phyloP scores from a whole-genome alignment of 176 grass and related monocot species.

The Thalia dealbata region DNA sequence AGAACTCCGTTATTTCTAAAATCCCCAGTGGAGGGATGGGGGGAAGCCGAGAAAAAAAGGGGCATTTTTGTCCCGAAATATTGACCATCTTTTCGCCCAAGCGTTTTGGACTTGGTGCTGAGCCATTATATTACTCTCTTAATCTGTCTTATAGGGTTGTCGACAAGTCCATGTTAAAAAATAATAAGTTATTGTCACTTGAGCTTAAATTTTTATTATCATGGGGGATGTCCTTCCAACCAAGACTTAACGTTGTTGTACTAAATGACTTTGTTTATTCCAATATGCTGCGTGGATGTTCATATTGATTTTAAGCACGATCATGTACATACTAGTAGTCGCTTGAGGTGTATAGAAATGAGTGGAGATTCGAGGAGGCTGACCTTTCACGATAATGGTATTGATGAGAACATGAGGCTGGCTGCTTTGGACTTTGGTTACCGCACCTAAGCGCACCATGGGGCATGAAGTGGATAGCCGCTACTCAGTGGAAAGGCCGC shows the following conservation, averaged over 20 bases:
- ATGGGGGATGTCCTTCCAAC: not conserved
- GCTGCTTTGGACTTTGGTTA: not conserved
- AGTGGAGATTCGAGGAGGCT: not conserved
- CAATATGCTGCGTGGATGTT: not conserved
- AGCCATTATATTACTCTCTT: not conserved
- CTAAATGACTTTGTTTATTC: constrained; percentile 3
- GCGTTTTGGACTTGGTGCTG: not conserved
- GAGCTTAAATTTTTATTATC: not conserved
- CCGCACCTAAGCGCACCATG: not conserved
- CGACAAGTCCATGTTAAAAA: not conserved
- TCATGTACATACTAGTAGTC: not conserved
- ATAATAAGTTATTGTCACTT: not conserved
- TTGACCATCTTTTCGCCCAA: not conserved
- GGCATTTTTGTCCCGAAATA: not conserved
- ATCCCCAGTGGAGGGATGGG: not conserved
- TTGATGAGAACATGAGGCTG: not conserved
- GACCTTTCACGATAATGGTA: constrained; percentile 4
- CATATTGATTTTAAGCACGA: not conserved
- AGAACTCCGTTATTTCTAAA: not conserved
- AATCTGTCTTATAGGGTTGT: not conserved
- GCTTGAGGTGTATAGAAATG: not conserved
- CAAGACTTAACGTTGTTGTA: not conserved
- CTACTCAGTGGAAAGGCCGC: not conserved
- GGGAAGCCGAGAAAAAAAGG: not conserved
- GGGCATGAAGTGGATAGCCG: constrained; percentile 2